Conservation (phyloP, 2,329 filamentous ascomycete genomes). For the Cercospora nicotianae region DNA sequence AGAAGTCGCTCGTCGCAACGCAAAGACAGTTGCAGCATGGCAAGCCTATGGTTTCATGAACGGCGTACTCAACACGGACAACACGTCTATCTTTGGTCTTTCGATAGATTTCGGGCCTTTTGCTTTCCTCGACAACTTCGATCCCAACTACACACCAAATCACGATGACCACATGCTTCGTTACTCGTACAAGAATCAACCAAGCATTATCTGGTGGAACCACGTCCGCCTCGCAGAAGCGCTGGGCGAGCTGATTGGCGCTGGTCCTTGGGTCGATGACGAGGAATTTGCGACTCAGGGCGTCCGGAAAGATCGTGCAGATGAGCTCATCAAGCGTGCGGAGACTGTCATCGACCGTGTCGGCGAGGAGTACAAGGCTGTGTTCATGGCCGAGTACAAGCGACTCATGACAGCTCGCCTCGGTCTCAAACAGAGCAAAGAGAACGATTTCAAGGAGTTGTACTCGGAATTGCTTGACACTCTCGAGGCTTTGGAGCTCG, state of each 20-base stretch:
- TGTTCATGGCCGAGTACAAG: slow-evolving; percentile 89
- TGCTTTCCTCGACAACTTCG: slow-evolving; percentile 96
- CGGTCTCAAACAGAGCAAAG: slow-evolving; percentile 68
- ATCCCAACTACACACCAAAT: slow-evolving; percentile 91
- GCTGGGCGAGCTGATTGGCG: slow-evolving; percentile 82
- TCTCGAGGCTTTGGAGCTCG: slow-evolving; percentile 77
- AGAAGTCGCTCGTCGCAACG: slow-evolving; percentile 82
- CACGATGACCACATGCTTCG: slow-evolving; percentile 87
- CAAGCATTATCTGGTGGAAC: slow-evolving; percentile 98
- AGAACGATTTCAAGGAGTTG: slow-evolving; percentile 74
- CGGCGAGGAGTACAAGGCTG: slow-evolving; percentile 83
- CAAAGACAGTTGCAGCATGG: slow-evolving; percentile 85
- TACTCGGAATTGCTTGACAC: slow-evolving; percentile 82
- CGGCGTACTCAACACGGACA: slow-evolving; percentile 95
- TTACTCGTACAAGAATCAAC: slow-evolving; percentile 92
- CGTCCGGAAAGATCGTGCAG: slow-evolving; percentile 66
- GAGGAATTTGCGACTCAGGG: slow-evolving; percentile 70
- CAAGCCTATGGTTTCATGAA: slow-evolving; percentile 99
- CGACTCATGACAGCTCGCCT: slow-evolving; percentile 76
- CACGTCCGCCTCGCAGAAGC: slow-evolving; percentile 86
- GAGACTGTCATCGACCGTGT: slow-evolving; percentile 78
- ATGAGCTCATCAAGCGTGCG: slow-evolving; percentile 72
- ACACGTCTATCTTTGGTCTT: slow-evolving; percentile 85
- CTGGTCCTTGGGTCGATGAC: slow-evolving; percentile 70
- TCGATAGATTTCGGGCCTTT: slow-evolving; percentile 96